Evolutionary conservation across 768 basidiomycete species (phyloP), one percentile per base, ranked within the genome.

Genomic region (Serendipita vermifera): DNA sequence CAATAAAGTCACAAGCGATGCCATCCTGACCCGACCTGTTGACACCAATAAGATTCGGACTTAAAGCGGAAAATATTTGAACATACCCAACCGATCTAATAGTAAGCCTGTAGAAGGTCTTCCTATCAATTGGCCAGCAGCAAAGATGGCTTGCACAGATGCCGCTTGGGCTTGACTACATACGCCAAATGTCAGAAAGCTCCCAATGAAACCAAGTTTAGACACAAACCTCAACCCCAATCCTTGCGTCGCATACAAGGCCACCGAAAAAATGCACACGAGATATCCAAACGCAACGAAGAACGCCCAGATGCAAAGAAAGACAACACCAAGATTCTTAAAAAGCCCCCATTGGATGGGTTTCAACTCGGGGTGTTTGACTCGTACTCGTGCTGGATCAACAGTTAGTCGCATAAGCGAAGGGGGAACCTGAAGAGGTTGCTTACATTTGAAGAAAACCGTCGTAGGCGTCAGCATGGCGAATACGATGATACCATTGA

Each of bases 71-170:
- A 29, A 51, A 29, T 20, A n/a, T n/a, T n/a, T n/a, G 29, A 26
- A 22, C 9, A 20, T 51, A 22, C 46, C 46, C 9, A 51, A 51
- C 4, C 20, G 55, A 54, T 69, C 67, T 13, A 67, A 57, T 17
- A 60, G 53, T 14, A 62, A 56, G n/a, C 67, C 67, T 57, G 61
- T 62, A 17, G 55, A 32, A 2, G 67, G 67, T 33, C 67, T 62
- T 14, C 67, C 64, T 29, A 67, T 60, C 56, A 67, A 60, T 57
- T 67, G 66, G n/a, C 67, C 67, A 3, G 67, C 67, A 22, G 66
- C 55, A 38, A 69, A 61, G 35, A 67, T 59, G 35, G 67, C 63
- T 43, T 68, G 67, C 6, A 69, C 57, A 3, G 65, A 64, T 5
- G 67, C 63, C 15, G 64, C 67, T 59, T 67, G 59, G 11, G 62